Conservation (phyloP, 2,329 filamentous ascomycete genomes). For the Ophiostoma australiae region DNA sequence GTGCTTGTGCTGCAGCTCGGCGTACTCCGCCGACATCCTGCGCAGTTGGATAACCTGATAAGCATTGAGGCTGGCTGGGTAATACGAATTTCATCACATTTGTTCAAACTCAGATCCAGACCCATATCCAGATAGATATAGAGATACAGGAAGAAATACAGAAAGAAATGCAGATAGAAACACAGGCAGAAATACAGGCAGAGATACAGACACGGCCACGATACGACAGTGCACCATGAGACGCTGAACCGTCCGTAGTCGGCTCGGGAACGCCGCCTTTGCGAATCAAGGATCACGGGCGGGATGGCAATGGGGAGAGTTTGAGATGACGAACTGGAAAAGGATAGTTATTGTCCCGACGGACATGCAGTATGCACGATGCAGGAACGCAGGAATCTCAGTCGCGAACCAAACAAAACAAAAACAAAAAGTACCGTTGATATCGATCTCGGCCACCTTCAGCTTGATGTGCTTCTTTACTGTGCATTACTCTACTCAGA, state of each 20-base stretch:
- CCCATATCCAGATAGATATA: too few relatives aligned
- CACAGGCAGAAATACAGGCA: too few relatives aligned
- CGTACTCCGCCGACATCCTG: not conserved
- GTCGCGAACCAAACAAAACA: not conserved
- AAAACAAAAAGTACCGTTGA: not conserved
- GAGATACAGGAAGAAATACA: too few relatives aligned
- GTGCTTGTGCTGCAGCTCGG: not conserved
- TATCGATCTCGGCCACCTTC: not conserved
- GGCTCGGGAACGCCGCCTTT: not conserved
- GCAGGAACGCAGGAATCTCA: not conserved
- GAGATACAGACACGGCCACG: not conserved
- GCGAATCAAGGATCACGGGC: not conserved
- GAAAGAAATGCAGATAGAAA: too few relatives aligned
- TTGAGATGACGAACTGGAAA: not conserved
- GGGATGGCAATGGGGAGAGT: not conserved
- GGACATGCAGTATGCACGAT: not conserved
- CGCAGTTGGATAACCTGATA: not conserved
- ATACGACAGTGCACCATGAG: not conserved
- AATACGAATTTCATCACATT: not conserved
- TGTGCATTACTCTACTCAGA: not conserved
- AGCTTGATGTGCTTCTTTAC: not conserved
- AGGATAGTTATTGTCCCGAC: not conserved
- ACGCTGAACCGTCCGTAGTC: conserved; percentile 2
- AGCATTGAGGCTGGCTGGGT: not conserved
- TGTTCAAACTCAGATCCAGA: too few relatives aligned